phyloP scores from a whole-genome alignment of 129 eudicot species.

The Arctium lappa region DNA sequence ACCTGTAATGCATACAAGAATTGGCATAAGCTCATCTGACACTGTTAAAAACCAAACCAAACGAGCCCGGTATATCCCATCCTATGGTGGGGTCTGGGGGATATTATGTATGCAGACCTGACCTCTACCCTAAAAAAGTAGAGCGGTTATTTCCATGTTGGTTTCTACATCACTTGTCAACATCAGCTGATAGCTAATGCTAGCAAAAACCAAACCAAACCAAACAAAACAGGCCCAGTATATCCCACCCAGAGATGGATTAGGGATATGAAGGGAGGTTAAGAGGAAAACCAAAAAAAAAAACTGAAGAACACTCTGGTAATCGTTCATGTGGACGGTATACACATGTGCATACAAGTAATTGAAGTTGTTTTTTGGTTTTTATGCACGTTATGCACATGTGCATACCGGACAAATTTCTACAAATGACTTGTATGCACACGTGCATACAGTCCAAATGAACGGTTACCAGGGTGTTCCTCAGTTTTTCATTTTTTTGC shows the following conservation, averaged over 20 bases:
- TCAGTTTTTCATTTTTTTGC: no score
- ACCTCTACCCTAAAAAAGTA: not conserved
- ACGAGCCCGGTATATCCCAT: not conserved
- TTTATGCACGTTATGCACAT: no score
- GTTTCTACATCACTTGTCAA: not conserved
- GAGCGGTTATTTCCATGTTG: not conserved
- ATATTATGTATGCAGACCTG: not conserved
- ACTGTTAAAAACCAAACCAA: not conserved
- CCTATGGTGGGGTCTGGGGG: not conserved
- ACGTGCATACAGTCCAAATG: no score
- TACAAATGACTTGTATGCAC: no score
- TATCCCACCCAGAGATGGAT: not conserved
- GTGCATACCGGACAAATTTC: no score
- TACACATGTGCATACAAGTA: no score
- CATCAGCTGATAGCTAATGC: not conserved
- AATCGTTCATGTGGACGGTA: no score
- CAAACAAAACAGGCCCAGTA: not conserved
- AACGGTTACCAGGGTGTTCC: no score
- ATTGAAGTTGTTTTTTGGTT: no score
- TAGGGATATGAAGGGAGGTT: not conserved
- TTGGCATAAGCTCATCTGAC: not conserved
- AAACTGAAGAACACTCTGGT: no score
- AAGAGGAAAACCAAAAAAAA: no score
- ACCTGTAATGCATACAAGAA: conserved; percentile 38
- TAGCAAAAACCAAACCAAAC: not conserved